Percentiles rank a stretch among this genome's conserved stretches.
Evolutionary conservation across 2,329 filamentous ascomycete species (phyloP).

Genomic region (Exophiala sp.): DNA sequence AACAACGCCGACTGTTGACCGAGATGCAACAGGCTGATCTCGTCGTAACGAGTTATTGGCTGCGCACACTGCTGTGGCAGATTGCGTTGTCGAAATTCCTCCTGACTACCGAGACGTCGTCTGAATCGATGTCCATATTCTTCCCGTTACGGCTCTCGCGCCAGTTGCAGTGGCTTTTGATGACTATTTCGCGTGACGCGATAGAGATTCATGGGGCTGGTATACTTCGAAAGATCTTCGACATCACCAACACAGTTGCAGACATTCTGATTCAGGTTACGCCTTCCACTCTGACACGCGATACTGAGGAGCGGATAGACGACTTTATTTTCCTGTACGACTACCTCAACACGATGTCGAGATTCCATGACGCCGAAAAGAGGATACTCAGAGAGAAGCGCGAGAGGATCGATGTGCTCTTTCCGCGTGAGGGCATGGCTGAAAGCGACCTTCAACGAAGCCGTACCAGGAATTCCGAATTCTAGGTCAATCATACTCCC

Average conservation of each 20-base stretch:
- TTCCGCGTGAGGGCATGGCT: background rate
- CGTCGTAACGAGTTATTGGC: constrained; percentile 49
- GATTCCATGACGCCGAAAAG: constrained; percentile 46
- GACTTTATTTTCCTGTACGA: constrained; percentile 54
- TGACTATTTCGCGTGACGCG: constrained; percentile 42
- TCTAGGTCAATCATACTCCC: too few relatives aligned
- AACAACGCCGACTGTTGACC: constrained; percentile 37
- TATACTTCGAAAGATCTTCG: constrained; percentile 58
- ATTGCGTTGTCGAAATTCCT: constrained; percentile 48
- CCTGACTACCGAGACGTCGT: constrained; percentile 35
- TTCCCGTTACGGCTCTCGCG: constrained; percentile 45
- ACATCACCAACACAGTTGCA: constrained; percentile 58
- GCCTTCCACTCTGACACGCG: constrained; percentile 41
- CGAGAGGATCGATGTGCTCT: constrained; percentile 30
- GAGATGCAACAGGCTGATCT: constrained; percentile 49
- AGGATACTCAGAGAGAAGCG: constrained; percentile 45
- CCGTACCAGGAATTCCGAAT: too few relatives aligned
- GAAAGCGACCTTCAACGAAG: too few relatives aligned
- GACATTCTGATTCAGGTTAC: constrained; percentile 56
- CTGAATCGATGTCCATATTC: constrained; percentile 39
- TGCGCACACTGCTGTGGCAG: constrained; percentile 48
- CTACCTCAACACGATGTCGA: constrained; percentile 50
- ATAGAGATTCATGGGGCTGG: constrained; percentile 56
- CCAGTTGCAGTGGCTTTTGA: constrained; percentile 44
- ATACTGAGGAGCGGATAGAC: constrained; percentile 48